Conservation (phyloP, 2,329 filamentous ascomycete genomes). For the Fonsecaea erecta region DNA sequence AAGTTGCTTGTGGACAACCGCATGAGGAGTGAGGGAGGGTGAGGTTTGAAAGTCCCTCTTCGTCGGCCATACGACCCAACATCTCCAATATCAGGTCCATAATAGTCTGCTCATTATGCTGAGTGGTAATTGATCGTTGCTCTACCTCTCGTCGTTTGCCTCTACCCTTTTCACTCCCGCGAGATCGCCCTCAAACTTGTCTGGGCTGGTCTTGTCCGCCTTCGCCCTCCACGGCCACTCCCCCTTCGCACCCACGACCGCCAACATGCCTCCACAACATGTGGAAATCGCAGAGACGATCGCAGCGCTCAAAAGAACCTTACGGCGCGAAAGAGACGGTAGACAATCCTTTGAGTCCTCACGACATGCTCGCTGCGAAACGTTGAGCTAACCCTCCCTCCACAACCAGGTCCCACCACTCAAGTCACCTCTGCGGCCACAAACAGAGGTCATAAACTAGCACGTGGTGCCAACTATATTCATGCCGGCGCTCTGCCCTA, state of each 20-base stretch:
- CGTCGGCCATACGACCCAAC: background rate
- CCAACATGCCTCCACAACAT: conserved; percentile 37
- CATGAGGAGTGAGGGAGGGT: conserved; percentile 10
- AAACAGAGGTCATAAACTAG: conserved; percentile 66
- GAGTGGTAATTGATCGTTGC: background rate
- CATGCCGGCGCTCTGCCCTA: conserved; percentile 60
- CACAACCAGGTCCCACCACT: conserved; percentile 46
- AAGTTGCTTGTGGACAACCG: background rate
- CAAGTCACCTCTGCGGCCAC: conserved; percentile 59
- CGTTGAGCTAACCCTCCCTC: conserved; percentile 11
- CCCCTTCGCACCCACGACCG: background rate
- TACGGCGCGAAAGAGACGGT: conserved; percentile 55
- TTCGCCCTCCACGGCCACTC: background rate
- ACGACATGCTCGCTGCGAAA: conserved; percentile 9
- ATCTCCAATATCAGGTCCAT: background rate
- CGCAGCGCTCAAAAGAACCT: conserved; percentile 58
- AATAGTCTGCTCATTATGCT: background rate
- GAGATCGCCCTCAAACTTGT: background rate
- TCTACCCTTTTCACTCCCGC: background rate
- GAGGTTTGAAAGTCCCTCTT: background rate
- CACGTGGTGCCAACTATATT: conserved; percentile 61
- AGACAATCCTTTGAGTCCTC: conserved; percentile 25
- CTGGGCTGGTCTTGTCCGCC: background rate
- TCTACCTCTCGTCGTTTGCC: background rate
- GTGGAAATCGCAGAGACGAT: conserved; percentile 58